Conservation (phyloP, 2,329 filamentous ascomycete genomes). For the Aureobasidium sp. region DNA sequence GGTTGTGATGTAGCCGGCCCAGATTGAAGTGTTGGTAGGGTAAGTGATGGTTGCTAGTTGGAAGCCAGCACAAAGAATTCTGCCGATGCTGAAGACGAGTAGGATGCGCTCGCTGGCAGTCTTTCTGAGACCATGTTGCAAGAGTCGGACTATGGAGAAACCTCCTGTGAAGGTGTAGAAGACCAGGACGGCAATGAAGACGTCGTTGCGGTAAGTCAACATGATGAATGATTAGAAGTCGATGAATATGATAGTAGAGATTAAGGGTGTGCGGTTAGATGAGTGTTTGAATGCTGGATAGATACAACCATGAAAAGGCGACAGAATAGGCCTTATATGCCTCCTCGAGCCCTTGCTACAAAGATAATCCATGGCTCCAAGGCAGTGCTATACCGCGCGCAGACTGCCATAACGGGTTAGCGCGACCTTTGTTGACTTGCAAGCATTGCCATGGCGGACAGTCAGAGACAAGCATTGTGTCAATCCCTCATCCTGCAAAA, state of each 20-base stretch:
- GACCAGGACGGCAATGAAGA: conserved; percentile 20
- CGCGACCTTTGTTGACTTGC: background rate
- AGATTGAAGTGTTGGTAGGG: conserved; percentile 7
- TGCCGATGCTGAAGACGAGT: conserved; percentile 18
- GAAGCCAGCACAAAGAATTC: conserved; percentile 21
- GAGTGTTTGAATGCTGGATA: background rate
- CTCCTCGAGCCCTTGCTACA: background rate
- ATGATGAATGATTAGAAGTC: background rate
- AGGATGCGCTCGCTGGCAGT: conserved; percentile 21
- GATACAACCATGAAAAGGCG: background rate
- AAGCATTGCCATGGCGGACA: background rate
- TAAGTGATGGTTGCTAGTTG: conserved; percentile 19
- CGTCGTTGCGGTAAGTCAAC: conserved; percentile 14
- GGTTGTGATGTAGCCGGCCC: conserved; percentile 19
- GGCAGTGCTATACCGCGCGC: background rate
- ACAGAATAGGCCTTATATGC: background rate
- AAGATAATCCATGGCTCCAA: background rate
- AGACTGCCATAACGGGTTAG: background rate
- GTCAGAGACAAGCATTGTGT: background rate
- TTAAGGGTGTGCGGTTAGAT: background rate
- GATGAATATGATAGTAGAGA: background rate
- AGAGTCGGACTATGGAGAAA: background rate
- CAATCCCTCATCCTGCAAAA: background rate
- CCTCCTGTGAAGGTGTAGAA: conserved; percentile 17
- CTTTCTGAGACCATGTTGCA: conserved; percentile 20